Percentiles rank a stretch among this genome's conserved stretches.
These are phyloP conservation scores for Thelephora terrestris DNA, from an alignment of 1,284 basidiomycete species.

Conservation along the genomic window DNA sequence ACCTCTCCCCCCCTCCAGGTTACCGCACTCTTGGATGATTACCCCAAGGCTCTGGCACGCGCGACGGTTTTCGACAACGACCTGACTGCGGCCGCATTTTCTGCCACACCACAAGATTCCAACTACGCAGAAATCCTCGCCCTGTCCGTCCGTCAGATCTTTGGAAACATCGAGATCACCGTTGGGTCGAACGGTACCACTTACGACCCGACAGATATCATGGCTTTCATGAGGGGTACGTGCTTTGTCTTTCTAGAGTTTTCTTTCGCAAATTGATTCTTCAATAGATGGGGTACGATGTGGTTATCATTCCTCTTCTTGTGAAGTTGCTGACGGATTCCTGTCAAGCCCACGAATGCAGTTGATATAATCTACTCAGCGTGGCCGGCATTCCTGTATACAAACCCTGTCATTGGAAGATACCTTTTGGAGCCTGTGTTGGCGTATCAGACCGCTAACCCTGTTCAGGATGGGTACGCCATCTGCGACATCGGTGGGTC, in stretches of 20 bases:
- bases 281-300: conserved; percentile 10
- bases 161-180: conserved; percentile 30
- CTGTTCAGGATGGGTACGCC: conserved; percentile 24
- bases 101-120: conserved; percentile 9
- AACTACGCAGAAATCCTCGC: conserved; percentile 33
- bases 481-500: conserved; percentile 31
- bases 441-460: conserved; percentile 26
- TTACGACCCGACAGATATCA: conserved; percentile 28
- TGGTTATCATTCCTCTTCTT: not conserved
- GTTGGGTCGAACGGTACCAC: conserved; percentile 22
- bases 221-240: conserved; percentile 40
- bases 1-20: conserved; percentile 15
- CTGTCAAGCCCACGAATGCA: conserved; percentile 28
- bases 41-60: conserved; percentile 11
- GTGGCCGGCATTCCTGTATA: conserved; percentile 35
- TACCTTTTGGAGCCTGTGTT: conserved; percentile 35
- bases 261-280: conserved; percentile 1
- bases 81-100: conserved; percentile 13
- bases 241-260: conserved; percentile 15
- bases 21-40: conserved; percentile 19
- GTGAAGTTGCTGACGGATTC: not conserved
- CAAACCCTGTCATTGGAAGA: conserved; percentile 32
- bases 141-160: conserved; percentile 30
- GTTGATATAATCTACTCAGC: conserved; percentile 39
- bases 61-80: conserved; percentile 17